These are phyloP conservation scores for Rhodotorula graminis DNA, from an alignment of 768 basidiomycete genomes.

Conservation along the genomic window DNA sequence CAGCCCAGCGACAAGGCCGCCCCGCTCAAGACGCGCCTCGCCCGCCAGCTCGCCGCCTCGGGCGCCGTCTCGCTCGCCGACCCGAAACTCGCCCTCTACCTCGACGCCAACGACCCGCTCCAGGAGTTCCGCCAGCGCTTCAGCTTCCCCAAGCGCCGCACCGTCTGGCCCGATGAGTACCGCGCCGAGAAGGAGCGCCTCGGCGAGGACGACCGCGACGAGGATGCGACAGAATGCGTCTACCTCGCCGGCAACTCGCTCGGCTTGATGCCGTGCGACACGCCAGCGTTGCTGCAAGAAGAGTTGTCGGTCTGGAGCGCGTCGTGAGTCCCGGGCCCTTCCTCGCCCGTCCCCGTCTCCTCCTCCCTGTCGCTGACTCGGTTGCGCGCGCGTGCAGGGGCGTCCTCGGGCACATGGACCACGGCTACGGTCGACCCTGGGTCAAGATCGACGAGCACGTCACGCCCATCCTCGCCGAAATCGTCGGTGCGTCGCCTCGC, in stretches of 20 bases:
- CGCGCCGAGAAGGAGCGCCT: neutral
- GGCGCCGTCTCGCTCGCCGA: conserved; percentile 25
- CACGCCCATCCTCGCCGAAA: conserved; percentile 66
- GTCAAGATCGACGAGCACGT: conserved; percentile 67
- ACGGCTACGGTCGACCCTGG: conserved; percentile 82
- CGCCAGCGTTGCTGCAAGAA: conserved; percentile 66
- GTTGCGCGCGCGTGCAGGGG: neutral
- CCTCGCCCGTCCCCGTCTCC: too few species aligned
- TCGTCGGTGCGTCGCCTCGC: conserved; percentile 63
- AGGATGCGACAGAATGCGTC: conserved; percentile 56
- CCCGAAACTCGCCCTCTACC: conserved; percentile 15
- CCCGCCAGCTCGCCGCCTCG: conserved; percentile 17
- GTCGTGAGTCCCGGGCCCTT: conserved; percentile 44
- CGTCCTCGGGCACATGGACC: conserved; percentile 69
- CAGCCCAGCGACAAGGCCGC: neutral
- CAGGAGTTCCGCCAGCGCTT: conserved; percentile 12
- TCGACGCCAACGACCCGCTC: conserved; percentile 22
- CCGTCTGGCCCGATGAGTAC: conserved; percentile 14
- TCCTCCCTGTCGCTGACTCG: neutral
- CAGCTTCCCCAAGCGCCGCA: conserved; percentile 11
- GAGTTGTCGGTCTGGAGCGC: conserved; percentile 81
- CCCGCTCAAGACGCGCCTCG: conserved; percentile 12
- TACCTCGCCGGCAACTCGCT: conserved; percentile 97
- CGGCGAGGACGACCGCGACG: conserved; percentile 11
- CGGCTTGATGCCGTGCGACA: conserved; percentile 71